phyloP scores from a whole-genome alignment of 1,139 yeast species.

The Entelexis sorbosivorans region DNA sequence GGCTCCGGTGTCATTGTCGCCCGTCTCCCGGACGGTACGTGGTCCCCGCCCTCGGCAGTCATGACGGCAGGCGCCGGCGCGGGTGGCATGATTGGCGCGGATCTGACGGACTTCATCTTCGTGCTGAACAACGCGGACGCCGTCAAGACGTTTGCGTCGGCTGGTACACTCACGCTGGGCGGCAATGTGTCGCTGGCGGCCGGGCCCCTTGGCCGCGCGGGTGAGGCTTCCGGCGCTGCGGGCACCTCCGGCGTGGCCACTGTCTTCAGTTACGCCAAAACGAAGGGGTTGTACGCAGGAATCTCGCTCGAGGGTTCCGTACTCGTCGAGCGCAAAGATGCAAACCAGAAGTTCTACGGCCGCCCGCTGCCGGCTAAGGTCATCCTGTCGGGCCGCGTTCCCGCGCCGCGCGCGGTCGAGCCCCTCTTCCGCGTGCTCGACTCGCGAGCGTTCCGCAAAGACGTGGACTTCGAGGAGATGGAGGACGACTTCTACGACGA shows the following conservation, averaged over 20 bases:
- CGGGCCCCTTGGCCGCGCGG: constrained; percentile 94
- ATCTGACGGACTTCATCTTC: constrained; percentile 90
- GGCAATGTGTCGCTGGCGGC: constrained; percentile 97
- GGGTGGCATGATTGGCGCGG: constrained; percentile 96
- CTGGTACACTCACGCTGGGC: constrained; percentile 89
- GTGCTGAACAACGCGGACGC: constrained; percentile 79
- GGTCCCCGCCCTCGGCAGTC: constrained; percentile 98
- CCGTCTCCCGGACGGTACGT: constrained; percentile 77
- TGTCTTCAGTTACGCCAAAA: constrained; percentile 84
- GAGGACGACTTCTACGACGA: constrained; percentile 54
- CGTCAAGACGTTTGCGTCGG: constrained; percentile 86
- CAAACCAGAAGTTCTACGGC: constrained; percentile 91
- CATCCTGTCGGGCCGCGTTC: constrained; percentile 75
- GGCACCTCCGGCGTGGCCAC: constrained; percentile 82
- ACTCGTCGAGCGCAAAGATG: constrained; percentile 88
- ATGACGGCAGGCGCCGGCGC: constrained; percentile 98
- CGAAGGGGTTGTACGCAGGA: constrained; percentile 95
- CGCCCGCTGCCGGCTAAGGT: constrained; percentile 71
- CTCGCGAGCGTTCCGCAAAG: constrained; percentile 67
- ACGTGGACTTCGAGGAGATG: constrained; percentile 44
- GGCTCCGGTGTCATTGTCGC: constrained; percentile 96
- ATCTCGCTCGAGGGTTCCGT: constrained; percentile 95
- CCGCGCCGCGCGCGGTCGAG: constrained; percentile 89
- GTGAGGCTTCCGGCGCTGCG: constrained; percentile 96
- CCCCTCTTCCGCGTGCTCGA: constrained; percentile 77